A percentile compares a stretch with the other conserved stretches of the same genome.
Evolutionary conservation across 495 filamentous ascomycete genomes (phyloP).

Genomic region (Penicillium subrubescens): DNA sequence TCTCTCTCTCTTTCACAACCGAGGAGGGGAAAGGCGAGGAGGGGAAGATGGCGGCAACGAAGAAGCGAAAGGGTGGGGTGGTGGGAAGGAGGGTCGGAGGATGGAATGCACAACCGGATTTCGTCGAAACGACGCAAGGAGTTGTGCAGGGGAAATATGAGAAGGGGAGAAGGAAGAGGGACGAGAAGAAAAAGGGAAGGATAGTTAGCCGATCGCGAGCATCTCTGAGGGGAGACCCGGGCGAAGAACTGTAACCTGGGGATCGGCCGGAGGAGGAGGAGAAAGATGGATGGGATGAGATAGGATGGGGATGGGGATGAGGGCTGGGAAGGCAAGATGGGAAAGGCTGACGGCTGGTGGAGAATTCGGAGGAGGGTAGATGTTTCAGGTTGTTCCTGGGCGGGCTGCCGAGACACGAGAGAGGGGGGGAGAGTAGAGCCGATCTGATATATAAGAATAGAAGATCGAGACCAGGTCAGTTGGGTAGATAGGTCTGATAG

Average conservation of each 20-base stretch:
- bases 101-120: constrained; percentile 19
- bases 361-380: not conserved
- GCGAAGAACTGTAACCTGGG: not conserved
- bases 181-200: constrained; percentile 18
- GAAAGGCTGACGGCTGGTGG: constrained; percentile 4
- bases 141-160: constrained; percentile 13
- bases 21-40: constrained; percentile 6
- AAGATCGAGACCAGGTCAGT: not conserved
- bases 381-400: constrained; percentile 16
- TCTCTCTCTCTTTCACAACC: not conserved
- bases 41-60: constrained; percentile 3
- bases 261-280: constrained; percentile 14
- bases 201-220: constrained; percentile 28
- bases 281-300: too few species aligned
- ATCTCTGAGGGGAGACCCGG: constrained; percentile 18
- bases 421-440: not conserved
- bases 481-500: not conserved
- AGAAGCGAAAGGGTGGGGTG: constrained; percentile 1
- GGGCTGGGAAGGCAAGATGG: not conserved
- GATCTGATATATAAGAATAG: constrained; percentile 6
- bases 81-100: constrained; percentile 5
- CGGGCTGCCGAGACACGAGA: not conserved
- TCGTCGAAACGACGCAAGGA: constrained; percentile 24
- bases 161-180: constrained; percentile 15
- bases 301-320: not conserved